Conservation (phyloP, 2,329 filamentous ascomycete species). For the Cercospora sp. region DNA sequence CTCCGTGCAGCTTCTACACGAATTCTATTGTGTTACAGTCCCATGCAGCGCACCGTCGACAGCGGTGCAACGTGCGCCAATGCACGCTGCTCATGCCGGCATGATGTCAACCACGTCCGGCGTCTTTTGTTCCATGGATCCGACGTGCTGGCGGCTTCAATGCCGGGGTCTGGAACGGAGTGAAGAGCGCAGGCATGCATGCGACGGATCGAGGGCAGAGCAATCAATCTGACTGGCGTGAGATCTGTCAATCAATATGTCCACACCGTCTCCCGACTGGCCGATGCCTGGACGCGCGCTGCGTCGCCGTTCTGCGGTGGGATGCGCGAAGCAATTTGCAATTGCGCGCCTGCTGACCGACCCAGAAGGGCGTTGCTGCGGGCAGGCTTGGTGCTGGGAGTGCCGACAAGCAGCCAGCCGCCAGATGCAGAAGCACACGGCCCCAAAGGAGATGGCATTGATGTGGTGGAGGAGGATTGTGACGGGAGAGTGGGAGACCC, state of each 20-base stretch:
- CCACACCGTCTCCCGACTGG: background rate
- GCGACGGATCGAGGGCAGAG: background rate
- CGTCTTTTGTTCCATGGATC: background rate
- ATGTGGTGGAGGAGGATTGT: background rate
- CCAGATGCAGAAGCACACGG: background rate
- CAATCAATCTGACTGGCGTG: background rate
- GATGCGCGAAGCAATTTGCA: conserved; percentile 2
- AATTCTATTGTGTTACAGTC: background rate
- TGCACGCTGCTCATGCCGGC: background rate
- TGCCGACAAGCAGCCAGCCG: conserved; percentile 2
- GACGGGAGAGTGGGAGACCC: background rate
- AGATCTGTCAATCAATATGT: background rate
- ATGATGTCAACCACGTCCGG: conserved; percentile 2
- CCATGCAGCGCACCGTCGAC: background rate
- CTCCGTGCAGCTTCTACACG: conserved; percentile 3
- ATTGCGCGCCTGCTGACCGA: conserved; percentile 5
- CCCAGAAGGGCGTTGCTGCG: background rate
- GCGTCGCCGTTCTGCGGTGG: background rate
- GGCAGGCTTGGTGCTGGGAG: background rate
- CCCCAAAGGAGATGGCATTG: background rate
- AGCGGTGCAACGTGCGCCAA: conserved; percentile 3
- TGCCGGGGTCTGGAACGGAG: background rate
- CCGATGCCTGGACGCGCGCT: background rate
- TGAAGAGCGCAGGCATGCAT: background rate
- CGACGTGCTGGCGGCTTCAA: background rate